Base-by-base conservation (phyloP, 2,329 filamentous ascomycete species). In the Westerdykella ornata region DNA sequence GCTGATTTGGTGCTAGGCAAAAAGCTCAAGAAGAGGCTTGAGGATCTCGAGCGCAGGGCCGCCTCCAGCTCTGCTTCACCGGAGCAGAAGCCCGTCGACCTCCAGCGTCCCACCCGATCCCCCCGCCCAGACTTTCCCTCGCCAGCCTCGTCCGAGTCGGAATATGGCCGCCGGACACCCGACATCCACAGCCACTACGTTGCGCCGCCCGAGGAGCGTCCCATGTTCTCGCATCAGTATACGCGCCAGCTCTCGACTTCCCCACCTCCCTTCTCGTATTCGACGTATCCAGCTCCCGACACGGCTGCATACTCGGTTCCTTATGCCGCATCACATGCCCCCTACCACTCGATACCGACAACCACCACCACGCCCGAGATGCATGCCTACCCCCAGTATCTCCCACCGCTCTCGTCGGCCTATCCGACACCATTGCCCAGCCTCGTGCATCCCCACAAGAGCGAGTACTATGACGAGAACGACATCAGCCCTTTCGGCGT, bases 21-120 rank as follows among this genome's bases (percentile, higher is more conserved):
- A 80, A 90, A 90, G 80, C 82, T 90, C 57, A 90, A 92, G 84
- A 84, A 84, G 73, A 82, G 85, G 59, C 75, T 92, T 62, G 85
- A 90, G 73, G 85, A 90, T 62, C 77, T 90, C 55, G 85, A 90
- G 75, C 80, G 84, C 61, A 77, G 85, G 52, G 85, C 85, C 44
- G 84, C 82, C 35, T 71, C 80, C 50, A 74, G 75, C 44, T 77
- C 72, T 53, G 75, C 70, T 62, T 78, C 74, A 30, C 78, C 78
- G 39, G 77, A 81, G 60, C 74, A 76, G 56, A 68, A 70, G 47
- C 76, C 75, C 43, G 72, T 70, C 38, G 73, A 79, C 59, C 69
- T 76, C 16, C 70, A 73, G 39, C 59, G 59, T 44, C 57, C 59
- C 22, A 56, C 56, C 42, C 50, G 49, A 26, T 67, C 60, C 42